These are phyloP conservation scores for Heliamphora pulchella DNA, from an alignment of 179 eudicot genomes.

Conservation along the genomic window DNA sequence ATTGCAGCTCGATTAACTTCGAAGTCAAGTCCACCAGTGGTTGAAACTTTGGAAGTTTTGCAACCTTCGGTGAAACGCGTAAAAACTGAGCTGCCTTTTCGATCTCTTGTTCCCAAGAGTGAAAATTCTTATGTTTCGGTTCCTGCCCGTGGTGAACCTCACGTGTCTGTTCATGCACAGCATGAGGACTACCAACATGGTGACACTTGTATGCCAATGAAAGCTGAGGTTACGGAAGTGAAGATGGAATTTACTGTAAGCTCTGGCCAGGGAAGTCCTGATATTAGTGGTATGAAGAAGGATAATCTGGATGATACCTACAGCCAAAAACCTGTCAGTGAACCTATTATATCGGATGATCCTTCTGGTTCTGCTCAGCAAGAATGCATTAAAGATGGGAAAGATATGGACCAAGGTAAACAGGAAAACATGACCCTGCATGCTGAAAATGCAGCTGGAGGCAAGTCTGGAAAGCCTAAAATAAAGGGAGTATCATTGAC, in stretches of 20 bases:
- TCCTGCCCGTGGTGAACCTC: slow-evolving; percentile 30
- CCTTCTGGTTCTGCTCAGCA: slow-evolving; percentile 31
- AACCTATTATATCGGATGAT: slow-evolving; percentile 25
- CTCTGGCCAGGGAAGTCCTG: slow-evolving; percentile 27
- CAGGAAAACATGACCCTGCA: slow-evolving; percentile 39
- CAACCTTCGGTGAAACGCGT: slow-evolving; percentile 58
- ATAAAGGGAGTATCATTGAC: slow-evolving; percentile 89
- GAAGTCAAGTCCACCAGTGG: slow-evolving; percentile 29
- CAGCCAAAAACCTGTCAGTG: slow-evolving; percentile 37
- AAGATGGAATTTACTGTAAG: slow-evolving; percentile 39
- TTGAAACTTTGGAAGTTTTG: slow-evolving; percentile 38
- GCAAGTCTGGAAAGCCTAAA: slow-evolving; percentile 88
- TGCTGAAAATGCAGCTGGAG: slow-evolving; percentile 47
- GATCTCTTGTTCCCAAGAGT: slow-evolving; percentile 32
- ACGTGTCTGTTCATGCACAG: slow-evolving; percentile 26
- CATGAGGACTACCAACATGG: slow-evolving; percentile 13
- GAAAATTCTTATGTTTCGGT: slow-evolving; percentile 30
- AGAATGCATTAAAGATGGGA: slow-evolving; percentile 49
- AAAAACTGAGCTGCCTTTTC: slow-evolving; percentile 53
- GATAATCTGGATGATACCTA: slow-evolving; percentile 32
- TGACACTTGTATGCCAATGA: slow-evolving; percentile 30
- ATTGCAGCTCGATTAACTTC: slow-evolving; percentile 27
- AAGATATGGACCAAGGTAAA: slow-evolving; percentile 40
- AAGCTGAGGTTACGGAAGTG: slow-evolving; percentile 46
- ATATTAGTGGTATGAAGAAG: slow-evolving; percentile 29